Evolutionary conservation across 2,329 filamentous ascomycete genomes (phyloP), one percentile per base, ranked within the genome.

Genomic region (Mycosphaerelloides madeirae): DNA sequence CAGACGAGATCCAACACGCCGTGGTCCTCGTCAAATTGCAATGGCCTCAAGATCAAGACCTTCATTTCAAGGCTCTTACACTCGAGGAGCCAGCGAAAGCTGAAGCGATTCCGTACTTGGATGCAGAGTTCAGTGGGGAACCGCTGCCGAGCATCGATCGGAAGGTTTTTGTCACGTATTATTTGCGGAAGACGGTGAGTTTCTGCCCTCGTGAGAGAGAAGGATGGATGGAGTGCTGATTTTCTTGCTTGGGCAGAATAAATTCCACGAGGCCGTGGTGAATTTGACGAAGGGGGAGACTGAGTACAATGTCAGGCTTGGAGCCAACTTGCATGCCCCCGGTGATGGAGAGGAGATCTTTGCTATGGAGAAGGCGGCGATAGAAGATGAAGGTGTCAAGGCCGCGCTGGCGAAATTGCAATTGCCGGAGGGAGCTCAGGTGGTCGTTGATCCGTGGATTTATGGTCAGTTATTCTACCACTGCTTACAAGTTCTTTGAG

Each of bases 391-490:
- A 20, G 69, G 68, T 3, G 79, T 83, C 7, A 68, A 79, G 55
- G 76, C 74, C 2, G 79, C 79, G 49, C 72, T 82, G 43, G 75
- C 73, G 28, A 82, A 82, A 54, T 53, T 83, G 48, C 63, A 80
- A 45, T 68, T 83, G 1, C 79, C 79, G 0, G 64, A 76, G 50
- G 78, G 77, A 15, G 71, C 77, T 6, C 71, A 72, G 1, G 69
- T 83, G 15, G 75, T 79, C 49, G 70, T 73, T 39, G 79, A 81
- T 50, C 78, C 78, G 0, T 89, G 84, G 85, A 86, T 86, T 29
- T 89, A 87, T 50, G 79, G 76, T 61, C 11, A 18, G 33, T 35
- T 32, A n/a, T 56, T 9, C 22, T 25, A 43, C 38, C 12, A 9
- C 16, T 12, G 5, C n/a, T 6, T 22, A 9, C 16, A 9, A n/a